Evolutionary conservation across 1,139 yeast species (phyloP).

Genomic region (Yamadazyma diospyri): DNA sequence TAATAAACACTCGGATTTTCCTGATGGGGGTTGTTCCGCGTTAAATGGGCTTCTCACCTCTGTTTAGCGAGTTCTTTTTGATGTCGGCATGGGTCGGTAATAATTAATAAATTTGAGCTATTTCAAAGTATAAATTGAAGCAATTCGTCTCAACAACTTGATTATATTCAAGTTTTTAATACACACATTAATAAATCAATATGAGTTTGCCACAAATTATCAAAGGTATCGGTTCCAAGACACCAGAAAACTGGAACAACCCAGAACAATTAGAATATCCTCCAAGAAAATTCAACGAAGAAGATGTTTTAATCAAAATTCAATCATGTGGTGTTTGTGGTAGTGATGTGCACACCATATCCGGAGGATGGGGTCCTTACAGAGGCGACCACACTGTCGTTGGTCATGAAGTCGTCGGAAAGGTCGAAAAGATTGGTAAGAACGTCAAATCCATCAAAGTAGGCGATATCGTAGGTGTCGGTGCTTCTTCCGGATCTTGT

Average conservation of each 20-base stretch:
- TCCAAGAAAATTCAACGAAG: slow-evolving; percentile 26
- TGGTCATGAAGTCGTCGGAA: slow-evolving; percentile 53
- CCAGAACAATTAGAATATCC: slow-evolving; percentile 32
- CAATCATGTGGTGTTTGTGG: slow-evolving; percentile 40
- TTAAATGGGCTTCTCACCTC: no score
- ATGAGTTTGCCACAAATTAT: neutral
- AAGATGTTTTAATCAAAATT: slow-evolving; percentile 32
- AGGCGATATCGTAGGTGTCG: slow-evolving; percentile 62
- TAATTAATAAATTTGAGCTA: no score
- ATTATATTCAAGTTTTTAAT: neutral
- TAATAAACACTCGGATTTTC: no score
- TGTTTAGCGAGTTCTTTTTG: no score
- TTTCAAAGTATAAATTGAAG: slow-evolving; percentile 1
- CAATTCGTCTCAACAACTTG: neutral
- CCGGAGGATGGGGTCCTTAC: slow-evolving; percentile 37
- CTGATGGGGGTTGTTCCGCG: no score
- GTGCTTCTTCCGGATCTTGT: slow-evolving; percentile 52
- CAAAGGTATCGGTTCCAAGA: slow-evolving; percentile 1
- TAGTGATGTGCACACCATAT: slow-evolving; percentile 39
- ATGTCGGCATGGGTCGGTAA: no score
- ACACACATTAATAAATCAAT: no score
- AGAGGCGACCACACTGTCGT: slow-evolving; percentile 23
- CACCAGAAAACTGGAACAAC: slow-evolving; percentile 29
- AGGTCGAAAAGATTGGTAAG: slow-evolving; percentile 42
- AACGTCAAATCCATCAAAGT: slow-evolving; percentile 36